Base-by-base conservation (phyloP, 768 basidiomycete genomes). In the Hortiboletus campestris region DNA sequence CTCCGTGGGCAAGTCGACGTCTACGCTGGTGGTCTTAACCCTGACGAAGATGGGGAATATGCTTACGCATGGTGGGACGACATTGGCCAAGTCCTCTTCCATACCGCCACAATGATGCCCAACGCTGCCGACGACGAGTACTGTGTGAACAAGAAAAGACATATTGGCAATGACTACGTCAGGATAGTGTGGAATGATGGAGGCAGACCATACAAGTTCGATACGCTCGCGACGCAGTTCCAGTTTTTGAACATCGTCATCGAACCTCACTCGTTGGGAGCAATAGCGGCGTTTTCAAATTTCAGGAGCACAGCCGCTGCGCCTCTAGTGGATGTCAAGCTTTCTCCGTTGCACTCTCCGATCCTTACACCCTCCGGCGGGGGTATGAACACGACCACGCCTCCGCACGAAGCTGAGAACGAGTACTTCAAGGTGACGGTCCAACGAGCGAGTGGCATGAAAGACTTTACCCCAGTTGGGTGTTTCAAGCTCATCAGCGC, bases 31-130 rank as follows among this genome's bases (percentile, higher is more conserved):
- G 92, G 94, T 4, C 79, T 98, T 25, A 88, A 94, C 66, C 85
- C 92, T 9, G 91, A 94, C 57, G 84, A 89, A 64, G 94, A 99
- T 65, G 97, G 97, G 14, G 90, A 94, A 71, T 97, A 95, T 67
- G 92, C 96, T 0, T 98, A 98, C 67, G 94, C 95, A 0, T 99
- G 96, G 95, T 97, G 95, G 92, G 94, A 98, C 70, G 94, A 98
- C 65, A 94, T 98, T 47, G 86, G 89, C 5, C 95, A 98, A 68
- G 84, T 97, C 57, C 80, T 98, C 51, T 99, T 91, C 69, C 97
- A 98, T 72, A 89, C 94, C 3, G 91, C 96, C 10, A 98, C 97
- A 2, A 86, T 99, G 78, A 98, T 98, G 96, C 97, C 97, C 4
- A 89, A 85, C 51, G 78, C 77, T 44, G 60, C 73, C 9, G 72